Conservation (phyloP, 2,329 filamentous ascomycete genomes). For the Raffaelea arxii region DNA sequence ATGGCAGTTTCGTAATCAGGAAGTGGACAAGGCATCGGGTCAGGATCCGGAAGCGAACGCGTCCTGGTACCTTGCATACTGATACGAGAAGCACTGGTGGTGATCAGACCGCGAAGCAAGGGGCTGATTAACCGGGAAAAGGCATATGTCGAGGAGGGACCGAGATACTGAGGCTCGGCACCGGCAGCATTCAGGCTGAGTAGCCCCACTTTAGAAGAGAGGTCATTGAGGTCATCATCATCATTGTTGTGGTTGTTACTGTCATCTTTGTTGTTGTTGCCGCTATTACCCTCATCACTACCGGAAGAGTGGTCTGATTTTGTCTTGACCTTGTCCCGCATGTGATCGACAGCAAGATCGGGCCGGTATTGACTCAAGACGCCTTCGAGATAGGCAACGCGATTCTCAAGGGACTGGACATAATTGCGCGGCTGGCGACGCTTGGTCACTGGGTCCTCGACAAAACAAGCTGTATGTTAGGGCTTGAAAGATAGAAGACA, state of each 20-base stretch:
- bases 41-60: neutral
- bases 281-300: too few species aligned
- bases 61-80: too few species aligned
- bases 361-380: neutral
- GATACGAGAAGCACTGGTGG: neutral
- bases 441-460: constrained; percentile 19
- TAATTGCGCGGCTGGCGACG: constrained; percentile 20
- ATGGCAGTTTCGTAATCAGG: constrained; percentile 10
- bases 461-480: constrained; percentile 10
- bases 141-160: constrained; percentile 23
- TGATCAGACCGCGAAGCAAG: constrained; percentile 8
- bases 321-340: too few species aligned
- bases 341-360: too few species aligned
- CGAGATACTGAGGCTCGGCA: constrained; percentile 25
- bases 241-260: neutral
- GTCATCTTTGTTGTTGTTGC: neutral
- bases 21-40: constrained; percentile 5
- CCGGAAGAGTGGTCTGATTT: neutral
- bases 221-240: constrained; percentile 2
- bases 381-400: constrained; percentile 16
- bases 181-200: constrained; percentile 21
- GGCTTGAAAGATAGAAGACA: neutral
- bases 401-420: constrained; percentile 18
- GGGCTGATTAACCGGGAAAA: constrained; percentile 20
- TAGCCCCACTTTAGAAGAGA: constrained; percentile 20